Base-by-base conservation (phyloP, 1,284 basidiomycete species). In the Rhodotorula sp. region DNA sequence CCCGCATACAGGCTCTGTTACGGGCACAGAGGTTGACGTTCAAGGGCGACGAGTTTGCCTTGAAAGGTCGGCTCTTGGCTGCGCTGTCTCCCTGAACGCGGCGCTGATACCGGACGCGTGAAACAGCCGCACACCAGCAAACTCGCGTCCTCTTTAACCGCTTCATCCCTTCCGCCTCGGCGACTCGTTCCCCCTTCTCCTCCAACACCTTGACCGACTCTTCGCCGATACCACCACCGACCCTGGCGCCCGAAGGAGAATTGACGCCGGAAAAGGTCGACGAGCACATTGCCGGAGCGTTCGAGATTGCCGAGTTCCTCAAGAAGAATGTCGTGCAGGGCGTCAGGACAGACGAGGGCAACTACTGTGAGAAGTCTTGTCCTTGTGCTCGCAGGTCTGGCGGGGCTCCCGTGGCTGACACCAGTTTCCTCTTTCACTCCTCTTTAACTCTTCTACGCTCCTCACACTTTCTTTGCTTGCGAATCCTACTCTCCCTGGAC, bases 241-340 rank as follows among this genome's bases (percentile, higher is more conserved):
- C 58, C 3, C 57, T 68, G 15, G 60, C 24, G 3, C 66, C 48
- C 24, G 56, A 20, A 46, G 29, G n/a, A 7, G 64, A 66, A 18
- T 33, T 71, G 51, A 69, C 69, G 22, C 20, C 51, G 29, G 60
- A 62, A 12, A 56, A 65, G 22, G 62, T 75, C 12, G 68, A 75
- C 64, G 63, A 75, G 62, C 72, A 75, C 62, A 75, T 75, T 33
- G 59, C 60, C 3, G 68, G 60, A 18, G 74, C 72, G 5, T 64
- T 69, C 48, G 70, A 76, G 57, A 71, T 76, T 26, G 75, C 75
- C 0, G 30, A 58, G 22, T 76, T 70, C 64, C n/a, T 76, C 29
- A 30, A 69, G 22, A 67, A 58, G 62, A 76, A 76, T 57, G 75
- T 76, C 33, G 75, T 76, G 30, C 75, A 76, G 62, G 75, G 72